Evolutionary conservation across 1,284 basidiomycete genomes (phyloP).

Genomic region (Sanghuangporus weigelae): DNA sequence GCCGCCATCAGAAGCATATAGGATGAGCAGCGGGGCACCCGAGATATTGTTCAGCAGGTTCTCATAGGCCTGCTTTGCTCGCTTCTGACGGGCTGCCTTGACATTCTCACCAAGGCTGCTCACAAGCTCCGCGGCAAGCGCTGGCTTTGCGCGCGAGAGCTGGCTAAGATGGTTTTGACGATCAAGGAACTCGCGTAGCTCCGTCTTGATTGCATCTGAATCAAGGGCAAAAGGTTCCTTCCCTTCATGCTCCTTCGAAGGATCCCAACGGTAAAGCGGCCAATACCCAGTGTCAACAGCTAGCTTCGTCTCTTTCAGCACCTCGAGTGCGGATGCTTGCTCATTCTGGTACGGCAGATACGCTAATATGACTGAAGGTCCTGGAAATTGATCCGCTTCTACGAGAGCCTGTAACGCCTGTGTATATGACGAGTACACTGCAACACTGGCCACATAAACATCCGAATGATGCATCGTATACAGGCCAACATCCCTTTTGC

Average conservation of each 20-base stretch:
- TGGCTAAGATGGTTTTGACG: slow-evolving; percentile 95
- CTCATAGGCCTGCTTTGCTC: slow-evolving; percentile 84
- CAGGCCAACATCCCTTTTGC: slow-evolving; percentile 91
- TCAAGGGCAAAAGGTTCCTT: slow-evolving; percentile 91
- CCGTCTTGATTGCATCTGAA: slow-evolving; percentile 91
- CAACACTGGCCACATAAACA: slow-evolving; percentile 93
- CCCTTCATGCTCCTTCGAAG: slow-evolving; percentile 67
- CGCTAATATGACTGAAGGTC: slow-evolving; percentile 90
- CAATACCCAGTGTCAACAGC: slow-evolving; percentile 97
- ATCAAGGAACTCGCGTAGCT: slow-evolving; percentile 93
- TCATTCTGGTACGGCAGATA: slow-evolving; percentile 88
- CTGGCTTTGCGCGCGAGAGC: slow-evolving; percentile 76
- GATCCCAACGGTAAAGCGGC: slow-evolving; percentile 99
- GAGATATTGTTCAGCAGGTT: slow-evolving; percentile 83
- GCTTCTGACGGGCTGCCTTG: slow-evolving; percentile 78
- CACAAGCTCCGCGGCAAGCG: slow-evolving; percentile 81
- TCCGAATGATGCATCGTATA: slow-evolving; percentile 99
- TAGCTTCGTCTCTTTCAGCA: slow-evolving; percentile 95
- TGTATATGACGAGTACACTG: slow-evolving; percentile 92
- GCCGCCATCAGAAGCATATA: slow-evolving; percentile 94
- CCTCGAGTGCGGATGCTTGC: slow-evolving; percentile 75
- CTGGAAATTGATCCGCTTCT: slow-evolving; percentile 88
- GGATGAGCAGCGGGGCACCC: slow-evolving; percentile 82
- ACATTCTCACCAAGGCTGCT: slow-evolving; percentile 81
- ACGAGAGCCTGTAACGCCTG: slow-evolving; percentile 91